Evolutionary conservation across 176 grass and related monocot genomes (phyloP).

Genomic region (Triticum dicoccoides): DNA sequence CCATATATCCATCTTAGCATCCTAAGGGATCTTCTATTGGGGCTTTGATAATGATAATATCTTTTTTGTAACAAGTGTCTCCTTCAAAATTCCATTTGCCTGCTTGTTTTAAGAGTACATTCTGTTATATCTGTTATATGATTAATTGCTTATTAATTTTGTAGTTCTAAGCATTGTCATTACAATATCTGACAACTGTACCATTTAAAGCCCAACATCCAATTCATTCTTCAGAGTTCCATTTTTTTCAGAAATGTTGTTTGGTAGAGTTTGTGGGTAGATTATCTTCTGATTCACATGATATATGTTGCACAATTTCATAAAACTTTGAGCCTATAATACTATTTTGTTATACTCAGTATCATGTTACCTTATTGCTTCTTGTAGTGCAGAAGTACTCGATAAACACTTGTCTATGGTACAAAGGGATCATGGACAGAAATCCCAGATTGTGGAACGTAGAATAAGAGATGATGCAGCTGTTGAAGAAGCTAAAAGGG

Average conservation of each 20-base stretch:
- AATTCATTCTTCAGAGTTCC: not conserved
- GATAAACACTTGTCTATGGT: constrained; percentile 81
- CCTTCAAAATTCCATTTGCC: not conserved
- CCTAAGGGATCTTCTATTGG: not conserved
- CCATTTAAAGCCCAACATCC: not conserved
- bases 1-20: not conserved
- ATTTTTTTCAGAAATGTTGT: not conserved
- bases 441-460: constrained; percentile 75
- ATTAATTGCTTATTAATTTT: not conserved
- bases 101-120: not conserved
- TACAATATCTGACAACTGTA: not conserved
- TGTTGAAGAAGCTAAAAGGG: constrained; percentile 87
- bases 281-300: not conserved
- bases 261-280: not conserved
- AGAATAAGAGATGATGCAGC: constrained; percentile 93
- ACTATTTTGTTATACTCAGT: constrained; percentile 20
- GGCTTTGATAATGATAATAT: not conserved
- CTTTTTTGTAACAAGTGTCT: not conserved
- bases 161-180: not conserved
- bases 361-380: constrained; percentile 38
- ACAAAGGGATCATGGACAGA: constrained; percentile 87
- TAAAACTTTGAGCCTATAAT: not conserved
- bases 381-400: constrained; percentile 83
- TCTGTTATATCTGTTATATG: not conserved
- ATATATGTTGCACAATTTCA: not conserved